phyloP scores from a whole-genome alignment of 1,139 yeast genomes.

The Magnusiomyces paraingens region DNA sequence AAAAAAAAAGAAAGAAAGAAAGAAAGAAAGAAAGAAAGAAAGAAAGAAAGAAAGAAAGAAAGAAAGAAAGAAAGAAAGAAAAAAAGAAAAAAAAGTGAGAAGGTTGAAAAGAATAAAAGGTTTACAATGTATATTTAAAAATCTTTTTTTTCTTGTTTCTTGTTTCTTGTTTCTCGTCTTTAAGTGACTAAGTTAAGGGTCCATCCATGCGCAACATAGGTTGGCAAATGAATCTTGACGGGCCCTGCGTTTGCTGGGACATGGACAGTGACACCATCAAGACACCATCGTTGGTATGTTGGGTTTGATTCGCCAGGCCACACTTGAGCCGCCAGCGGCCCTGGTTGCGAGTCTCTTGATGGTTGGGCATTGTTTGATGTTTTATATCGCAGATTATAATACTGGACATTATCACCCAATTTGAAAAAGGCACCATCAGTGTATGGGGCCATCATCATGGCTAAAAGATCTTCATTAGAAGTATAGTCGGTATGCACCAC shows the following conservation, averaged over 20 bases:
- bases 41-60: background rate
- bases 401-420: background rate
- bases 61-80: background rate
- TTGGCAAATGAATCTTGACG: slow-evolving; percentile 1
- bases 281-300: slow-evolving; percentile 31
- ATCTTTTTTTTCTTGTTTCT: background rate
- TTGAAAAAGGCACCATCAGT: slow-evolving; percentile 48
- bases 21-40: background rate
- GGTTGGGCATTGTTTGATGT: background rate
- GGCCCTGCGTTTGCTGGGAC: slow-evolving; percentile 15
- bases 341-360: background rate
- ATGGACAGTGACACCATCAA: slow-evolving; percentile 31
- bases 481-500: slow-evolving; percentile 48
- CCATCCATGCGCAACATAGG: slow-evolving; percentile 2
- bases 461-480: slow-evolving; percentile 39
- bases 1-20: background rate
- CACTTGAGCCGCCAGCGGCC: slow-evolving; percentile 16
- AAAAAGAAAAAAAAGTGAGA: too few species aligned
- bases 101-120: too few species aligned
- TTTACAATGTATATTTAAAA: too few species aligned
- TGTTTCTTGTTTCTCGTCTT: background rate
- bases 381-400: background rate
- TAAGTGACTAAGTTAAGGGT: background rate
- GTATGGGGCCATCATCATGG: slow-evolving; percentile 55
- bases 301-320: slow-evolving; percentile 21